These are phyloP conservation scores for Solanum hybrid DNA, from an alignment of 305 asterid genomes.

Conservation along the genomic window DNA sequence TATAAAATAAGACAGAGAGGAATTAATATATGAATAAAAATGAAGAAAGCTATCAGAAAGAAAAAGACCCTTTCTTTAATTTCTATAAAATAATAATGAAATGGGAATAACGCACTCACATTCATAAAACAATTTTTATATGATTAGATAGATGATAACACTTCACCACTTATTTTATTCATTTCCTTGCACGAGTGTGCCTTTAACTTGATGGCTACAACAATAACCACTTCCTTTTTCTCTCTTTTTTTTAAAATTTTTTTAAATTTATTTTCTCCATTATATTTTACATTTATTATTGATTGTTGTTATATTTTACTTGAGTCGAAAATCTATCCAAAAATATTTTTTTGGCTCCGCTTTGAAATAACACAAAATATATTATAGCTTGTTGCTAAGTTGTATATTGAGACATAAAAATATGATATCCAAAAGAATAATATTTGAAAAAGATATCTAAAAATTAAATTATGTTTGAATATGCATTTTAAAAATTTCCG, in stretches of 20 bases:
- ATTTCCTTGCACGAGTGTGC: conserved; percentile 41
- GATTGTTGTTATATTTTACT: neutral
- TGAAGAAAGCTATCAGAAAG: neutral
- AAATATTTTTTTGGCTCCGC: too few species aligned
- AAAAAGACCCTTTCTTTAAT: neutral
- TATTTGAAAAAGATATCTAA: too few species aligned
- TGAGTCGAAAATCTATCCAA: neutral
- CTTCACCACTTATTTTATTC: conserved; percentile 10
- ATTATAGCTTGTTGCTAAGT: neutral
- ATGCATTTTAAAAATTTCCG: neutral
- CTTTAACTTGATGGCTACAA: conserved; percentile 10
- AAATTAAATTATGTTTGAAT: too few species aligned
- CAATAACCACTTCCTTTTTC: neutral
- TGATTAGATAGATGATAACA: conserved; percentile 12
- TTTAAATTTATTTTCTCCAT: neutral
- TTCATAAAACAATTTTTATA: conserved; percentile 23
- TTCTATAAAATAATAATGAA: neutral
- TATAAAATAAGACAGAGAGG: too few species aligned
- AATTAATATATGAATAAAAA: too few species aligned
- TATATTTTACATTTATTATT: neutral
- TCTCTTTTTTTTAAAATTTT: neutral
- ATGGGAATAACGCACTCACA: conserved; percentile 11
- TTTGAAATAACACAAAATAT: too few species aligned
- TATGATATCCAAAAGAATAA: too few species aligned
- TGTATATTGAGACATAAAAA: too few species aligned